phyloP scores from a whole-genome alignment of 2,329 filamentous ascomycete species.

The Aspergillus terreus region DNA sequence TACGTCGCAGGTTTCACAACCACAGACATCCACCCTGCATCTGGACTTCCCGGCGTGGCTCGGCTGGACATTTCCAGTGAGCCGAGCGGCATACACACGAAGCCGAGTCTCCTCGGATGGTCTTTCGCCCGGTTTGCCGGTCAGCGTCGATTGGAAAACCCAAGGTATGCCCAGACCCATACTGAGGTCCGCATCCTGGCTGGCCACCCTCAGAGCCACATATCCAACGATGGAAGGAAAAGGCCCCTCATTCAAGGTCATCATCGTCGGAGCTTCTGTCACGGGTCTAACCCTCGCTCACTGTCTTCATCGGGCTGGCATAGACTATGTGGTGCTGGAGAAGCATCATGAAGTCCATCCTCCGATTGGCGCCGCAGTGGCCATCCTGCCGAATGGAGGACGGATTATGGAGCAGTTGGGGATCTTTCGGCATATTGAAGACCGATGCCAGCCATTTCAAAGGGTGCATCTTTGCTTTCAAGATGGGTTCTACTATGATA shows the following conservation, averaged over 20 bases:
- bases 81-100: no score
- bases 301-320: not conserved
- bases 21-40: no score
- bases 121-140: no score
- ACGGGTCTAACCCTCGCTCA: slow-evolving; percentile 2
- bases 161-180: no score
- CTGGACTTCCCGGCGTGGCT: no score
- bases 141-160: no score
- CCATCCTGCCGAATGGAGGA: not conserved
- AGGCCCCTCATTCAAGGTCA: not conserved
- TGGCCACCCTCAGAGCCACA: no score
- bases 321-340: slow-evolving; percentile 2
- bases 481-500: not conserved
- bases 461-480: not conserved
- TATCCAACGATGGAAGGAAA: no score
- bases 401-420: slow-evolving; percentile 1
- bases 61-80: no score
- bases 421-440: not conserved
- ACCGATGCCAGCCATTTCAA: not conserved
- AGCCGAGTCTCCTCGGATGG: no score
- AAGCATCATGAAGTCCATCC: not conserved
- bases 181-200: no score
- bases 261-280: slow-evolving; percentile 2
- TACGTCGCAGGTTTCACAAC: no score
- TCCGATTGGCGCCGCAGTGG: not conserved